These are phyloP conservation scores for Pyrenophora graminea DNA, from an alignment of 2,329 filamentous ascomycete species.

Conservation along the genomic window DNA sequence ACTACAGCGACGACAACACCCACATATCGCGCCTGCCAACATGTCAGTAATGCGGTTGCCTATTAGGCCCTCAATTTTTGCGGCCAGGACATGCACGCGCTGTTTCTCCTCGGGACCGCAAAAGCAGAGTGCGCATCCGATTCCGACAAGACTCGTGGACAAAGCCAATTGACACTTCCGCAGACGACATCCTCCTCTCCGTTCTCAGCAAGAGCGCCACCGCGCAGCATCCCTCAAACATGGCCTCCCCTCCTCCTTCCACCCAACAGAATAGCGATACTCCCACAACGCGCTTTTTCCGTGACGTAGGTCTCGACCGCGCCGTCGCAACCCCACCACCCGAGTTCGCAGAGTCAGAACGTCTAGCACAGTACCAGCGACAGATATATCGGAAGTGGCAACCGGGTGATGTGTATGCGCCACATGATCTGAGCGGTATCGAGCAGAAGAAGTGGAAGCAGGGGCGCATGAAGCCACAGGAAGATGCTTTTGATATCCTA, in stretches of 20 bases:
- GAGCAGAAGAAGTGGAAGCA: constrained; percentile 84
- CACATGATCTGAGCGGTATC: constrained; percentile 76
- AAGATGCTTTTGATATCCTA: constrained; percentile 78
- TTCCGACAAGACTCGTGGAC: background rate
- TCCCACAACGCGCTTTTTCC: constrained; percentile 22
- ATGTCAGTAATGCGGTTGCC: constrained; percentile 31
- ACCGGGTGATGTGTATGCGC: constrained; percentile 84
- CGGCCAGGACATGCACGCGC: constrained; percentile 21
- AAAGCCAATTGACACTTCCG: background rate
- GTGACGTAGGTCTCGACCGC: constrained; percentile 26
- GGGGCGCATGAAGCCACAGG: constrained; percentile 52
- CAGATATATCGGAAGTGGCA: constrained; percentile 74
- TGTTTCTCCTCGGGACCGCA: constrained; percentile 32
- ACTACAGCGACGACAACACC: constrained; percentile 7
- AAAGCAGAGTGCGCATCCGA: constrained; percentile 23
- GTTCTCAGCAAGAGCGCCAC: constrained; percentile 23
- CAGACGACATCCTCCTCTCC: constrained; percentile 20
- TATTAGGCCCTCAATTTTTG: constrained; percentile 13
- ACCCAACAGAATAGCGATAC: constrained; percentile 1
- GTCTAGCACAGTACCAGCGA: constrained; percentile 57
- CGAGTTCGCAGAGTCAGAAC: constrained; percentile 36
- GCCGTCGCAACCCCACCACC: constrained; percentile 17
- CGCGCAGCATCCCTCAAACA: constrained; percentile 14
- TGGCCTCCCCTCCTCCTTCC: background rate
- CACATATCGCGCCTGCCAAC: constrained; percentile 11